Percentiles rank a stretch among this genome's conserved stretches.
Conservation (phyloP, 2,329 filamentous ascomycete species). For the Epichloe amarillans region DNA sequence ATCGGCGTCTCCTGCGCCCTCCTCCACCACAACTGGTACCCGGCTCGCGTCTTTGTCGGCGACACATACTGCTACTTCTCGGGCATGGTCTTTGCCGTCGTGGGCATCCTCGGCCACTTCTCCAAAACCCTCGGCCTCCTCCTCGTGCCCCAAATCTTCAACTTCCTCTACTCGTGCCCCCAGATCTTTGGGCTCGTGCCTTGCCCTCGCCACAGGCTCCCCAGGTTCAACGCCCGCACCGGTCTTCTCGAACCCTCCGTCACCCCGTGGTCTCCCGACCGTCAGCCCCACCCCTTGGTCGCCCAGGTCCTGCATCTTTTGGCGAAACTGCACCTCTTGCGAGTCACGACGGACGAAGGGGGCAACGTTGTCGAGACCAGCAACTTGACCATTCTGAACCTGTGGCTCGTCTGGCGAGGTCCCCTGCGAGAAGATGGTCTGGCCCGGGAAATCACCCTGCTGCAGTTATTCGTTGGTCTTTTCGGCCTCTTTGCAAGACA, state of each 20-base stretch:
- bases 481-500: slow-evolving; percentile 77
- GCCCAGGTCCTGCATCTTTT: slow-evolving; percentile 54
- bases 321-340: slow-evolving; percentile 52
- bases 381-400: slow-evolving; percentile 87
- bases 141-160: slow-evolving; percentile 88
- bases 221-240: slow-evolving; percentile 73
- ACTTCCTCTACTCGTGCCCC: slow-evolving; percentile 86
- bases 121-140: slow-evolving; percentile 90
- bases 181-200: slow-evolving; percentile 84
- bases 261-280: slow-evolving; percentile 55
- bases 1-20: slow-evolving; percentile 82
- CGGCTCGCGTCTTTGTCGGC: slow-evolving; percentile 86
- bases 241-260: slow-evolving; percentile 78
- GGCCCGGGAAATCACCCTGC: slow-evolving; percentile 62
- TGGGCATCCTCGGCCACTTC: slow-evolving; percentile 93
- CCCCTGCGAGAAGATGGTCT: slow-evolving; percentile 79
- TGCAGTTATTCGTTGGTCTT: slow-evolving; percentile 68
- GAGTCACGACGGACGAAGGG: slow-evolving; percentile 51
- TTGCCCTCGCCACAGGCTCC: slow-evolving; percentile 84
- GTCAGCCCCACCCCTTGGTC: slow-evolving; percentile 54
- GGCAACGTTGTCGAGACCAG: slow-evolving; percentile 66
- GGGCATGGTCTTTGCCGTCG: slow-evolving; percentile 96
- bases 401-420: slow-evolving; percentile 93
- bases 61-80: slow-evolving; percentile 99
- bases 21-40: slow-evolving; percentile 88